Evolutionary conservation across 139 green algal species (phyloP).

Genomic region (Micractinium sp.): DNA sequence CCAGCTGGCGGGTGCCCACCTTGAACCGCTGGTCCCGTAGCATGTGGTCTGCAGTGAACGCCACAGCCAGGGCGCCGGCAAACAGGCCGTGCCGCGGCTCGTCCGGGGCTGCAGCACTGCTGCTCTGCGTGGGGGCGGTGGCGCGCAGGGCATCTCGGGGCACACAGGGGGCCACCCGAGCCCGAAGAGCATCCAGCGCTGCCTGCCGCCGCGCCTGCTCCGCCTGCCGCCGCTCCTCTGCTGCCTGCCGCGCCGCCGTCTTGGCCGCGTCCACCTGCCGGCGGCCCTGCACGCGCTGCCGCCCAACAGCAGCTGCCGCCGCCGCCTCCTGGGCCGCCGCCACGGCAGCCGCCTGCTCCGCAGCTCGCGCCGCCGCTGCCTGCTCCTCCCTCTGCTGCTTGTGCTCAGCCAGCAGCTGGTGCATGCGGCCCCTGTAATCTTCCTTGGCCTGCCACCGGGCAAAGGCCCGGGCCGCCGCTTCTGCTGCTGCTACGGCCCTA

Average conservation of each 20-base stretch:
- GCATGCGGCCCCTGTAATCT: background rate
- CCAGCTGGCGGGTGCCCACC: background rate
- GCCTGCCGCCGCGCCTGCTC: background rate
- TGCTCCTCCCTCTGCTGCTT: background rate
- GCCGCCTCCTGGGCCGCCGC: background rate
- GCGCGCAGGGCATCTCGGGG: background rate
- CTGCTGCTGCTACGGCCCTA: background rate
- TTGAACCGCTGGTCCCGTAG: conserved; percentile 24
- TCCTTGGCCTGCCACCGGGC: background rate
- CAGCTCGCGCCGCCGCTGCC: background rate
- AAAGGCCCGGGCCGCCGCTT: background rate
- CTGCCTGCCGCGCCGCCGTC: background rate
- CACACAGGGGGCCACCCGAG: background rate
- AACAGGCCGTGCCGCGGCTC: conserved; percentile 15
- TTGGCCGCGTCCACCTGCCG: background rate
- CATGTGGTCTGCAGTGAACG: background rate
- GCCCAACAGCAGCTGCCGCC: background rate
- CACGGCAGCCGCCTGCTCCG: background rate
- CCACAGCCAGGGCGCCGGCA: background rate
- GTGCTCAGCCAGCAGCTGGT: background rate
- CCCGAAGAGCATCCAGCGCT: background rate
- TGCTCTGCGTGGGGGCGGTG: conserved; percentile 5
- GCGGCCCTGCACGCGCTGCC: background rate
- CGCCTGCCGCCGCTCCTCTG: background rate
- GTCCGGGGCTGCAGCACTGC: background rate